Conservation (phyloP, 2,329 filamentous ascomycete genomes). For the Exophiala mesophila region DNA sequence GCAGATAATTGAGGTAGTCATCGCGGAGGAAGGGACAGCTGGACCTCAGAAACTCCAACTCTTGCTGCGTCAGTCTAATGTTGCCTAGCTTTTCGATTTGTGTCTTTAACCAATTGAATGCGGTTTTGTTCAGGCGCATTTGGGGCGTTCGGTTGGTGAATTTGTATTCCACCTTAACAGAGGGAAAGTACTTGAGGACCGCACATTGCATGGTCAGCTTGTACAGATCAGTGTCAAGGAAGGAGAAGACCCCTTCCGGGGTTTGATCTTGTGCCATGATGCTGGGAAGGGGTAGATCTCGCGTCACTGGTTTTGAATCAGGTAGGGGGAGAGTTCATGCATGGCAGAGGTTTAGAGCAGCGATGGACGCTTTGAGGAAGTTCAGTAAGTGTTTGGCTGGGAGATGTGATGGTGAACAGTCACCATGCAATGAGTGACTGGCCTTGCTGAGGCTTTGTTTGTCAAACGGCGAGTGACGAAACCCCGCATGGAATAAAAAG, state of each 20-base stretch:
- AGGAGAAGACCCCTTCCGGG: constrained; percentile 73
- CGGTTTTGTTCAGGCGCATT: constrained; percentile 79
- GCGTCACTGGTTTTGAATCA: too few relatives aligned
- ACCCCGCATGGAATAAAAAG: too few relatives aligned
- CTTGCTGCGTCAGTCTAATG: constrained; percentile 71
- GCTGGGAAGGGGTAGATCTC: too few relatives aligned
- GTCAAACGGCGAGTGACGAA: too few relatives aligned
- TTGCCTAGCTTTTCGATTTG: constrained; percentile 84
- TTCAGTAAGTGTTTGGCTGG: too few relatives aligned
- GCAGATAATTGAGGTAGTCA: constrained; percentile 75
- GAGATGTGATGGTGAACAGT: too few relatives aligned
- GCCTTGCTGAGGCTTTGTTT: too few relatives aligned
- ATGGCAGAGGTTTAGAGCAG: too few relatives aligned
- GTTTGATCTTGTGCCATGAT: constrained; percentile 15
- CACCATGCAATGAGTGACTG: too few relatives aligned
- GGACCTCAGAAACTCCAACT: constrained; percentile 70
- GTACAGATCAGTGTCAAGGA: constrained; percentile 82
- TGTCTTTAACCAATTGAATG: constrained; percentile 76
- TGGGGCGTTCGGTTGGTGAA: constrained; percentile 95
- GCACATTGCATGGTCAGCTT: constrained; percentile 99
- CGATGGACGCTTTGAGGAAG: too few relatives aligned
- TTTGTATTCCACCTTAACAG: constrained; percentile 76
- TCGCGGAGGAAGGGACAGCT: constrained; percentile 75
- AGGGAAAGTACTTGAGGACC: constrained; percentile 84
- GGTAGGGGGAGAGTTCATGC: too few relatives aligned